Conservation (phyloP, 179 eudicot genomes). For the Spergularia azorica region DNA sequence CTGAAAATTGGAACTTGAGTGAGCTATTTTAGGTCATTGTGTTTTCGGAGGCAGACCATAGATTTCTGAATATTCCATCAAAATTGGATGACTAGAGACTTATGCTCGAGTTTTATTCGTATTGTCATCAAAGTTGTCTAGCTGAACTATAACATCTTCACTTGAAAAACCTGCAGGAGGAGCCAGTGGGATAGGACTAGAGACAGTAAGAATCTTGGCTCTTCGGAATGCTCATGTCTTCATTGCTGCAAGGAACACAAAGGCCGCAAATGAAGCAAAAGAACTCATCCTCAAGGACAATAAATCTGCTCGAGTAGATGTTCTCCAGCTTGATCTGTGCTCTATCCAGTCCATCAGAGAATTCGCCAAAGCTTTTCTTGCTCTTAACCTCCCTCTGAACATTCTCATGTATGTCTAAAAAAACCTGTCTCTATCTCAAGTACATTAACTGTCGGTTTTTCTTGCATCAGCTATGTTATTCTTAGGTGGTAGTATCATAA, state of each 20-base stretch:
- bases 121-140: too few relatives aligned
- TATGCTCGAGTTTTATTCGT: neutral
- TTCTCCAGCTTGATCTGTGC: conserved; percentile 65
- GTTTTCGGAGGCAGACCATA: too few relatives aligned
- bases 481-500: too few relatives aligned
- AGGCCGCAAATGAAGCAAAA: conserved; percentile 76
- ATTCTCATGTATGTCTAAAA: conserved; percentile 22
- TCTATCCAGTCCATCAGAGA: conserved; percentile 58
- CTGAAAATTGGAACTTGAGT: too few relatives aligned
- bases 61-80: too few relatives aligned
- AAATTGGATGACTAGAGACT: neutral
- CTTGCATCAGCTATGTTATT: too few relatives aligned
- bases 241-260: conserved; percentile 77
- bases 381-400: conserved; percentile 77
- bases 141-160: neutral
- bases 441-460: too few relatives aligned
- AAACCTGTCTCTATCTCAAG: too few relatives aligned
- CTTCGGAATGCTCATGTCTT: conserved; percentile 67
- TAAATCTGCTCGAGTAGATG: conserved; percentile 52
- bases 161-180: conserved; percentile 52
- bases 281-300: conserved; percentile 50
- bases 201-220: conserved; percentile 79
- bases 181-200: conserved; percentile 84
- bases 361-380: conserved; percentile 51
- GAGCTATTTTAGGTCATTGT: too few relatives aligned